Evolutionary conservation across 371 early-diverging fungal genomes (phyloP).

Genomic region (Thermomucor indicae-seudaticae): DNA sequence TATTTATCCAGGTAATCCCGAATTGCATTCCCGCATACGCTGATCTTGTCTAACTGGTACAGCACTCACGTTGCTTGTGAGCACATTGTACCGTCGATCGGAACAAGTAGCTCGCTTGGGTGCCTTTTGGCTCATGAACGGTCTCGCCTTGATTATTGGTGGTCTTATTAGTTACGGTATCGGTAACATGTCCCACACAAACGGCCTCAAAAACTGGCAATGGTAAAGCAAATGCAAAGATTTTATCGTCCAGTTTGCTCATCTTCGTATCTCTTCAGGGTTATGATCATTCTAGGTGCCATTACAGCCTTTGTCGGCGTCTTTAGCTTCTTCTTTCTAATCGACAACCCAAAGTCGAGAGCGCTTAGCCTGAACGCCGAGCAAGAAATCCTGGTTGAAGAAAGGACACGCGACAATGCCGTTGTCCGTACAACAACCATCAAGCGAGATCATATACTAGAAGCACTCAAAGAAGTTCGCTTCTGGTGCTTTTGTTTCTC

Average conservation of each 20-base stretch:
- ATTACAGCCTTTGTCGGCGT: slow-evolving; percentile 19
- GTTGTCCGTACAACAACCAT: slow-evolving; percentile 25
- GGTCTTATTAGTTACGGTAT: slow-evolving; percentile 62
- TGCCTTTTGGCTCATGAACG: slow-evolving; percentile 39
- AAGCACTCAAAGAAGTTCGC: slow-evolving; percentile 30
- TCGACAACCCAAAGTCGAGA: slow-evolving; percentile 29
- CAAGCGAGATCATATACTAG: slow-evolving; percentile 30
- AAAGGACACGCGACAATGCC: slow-evolving; percentile 32
- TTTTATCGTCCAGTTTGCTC: not conserved
- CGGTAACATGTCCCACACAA: slow-evolving; percentile 32
- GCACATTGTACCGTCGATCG: slow-evolving; percentile 21
- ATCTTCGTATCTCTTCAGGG: slow-evolving; percentile 15
- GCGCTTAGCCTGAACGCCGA: slow-evolving; percentile 27
- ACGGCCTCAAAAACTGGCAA: slow-evolving; percentile 49
- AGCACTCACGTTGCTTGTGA: slow-evolving; percentile 18
- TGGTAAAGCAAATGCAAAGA: slow-evolving; percentile 25
- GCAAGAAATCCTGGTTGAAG: slow-evolving; percentile 32
- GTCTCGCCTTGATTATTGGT: slow-evolving; percentile 51
- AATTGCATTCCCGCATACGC: slow-evolving; percentile 22
- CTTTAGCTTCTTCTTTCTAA: slow-evolving; percentile 27
- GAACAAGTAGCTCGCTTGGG: slow-evolving; percentile 34
- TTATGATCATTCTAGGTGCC: slow-evolving; percentile 35
- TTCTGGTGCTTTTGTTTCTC: slow-evolving; percentile 29
- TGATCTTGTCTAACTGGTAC: slow-evolving; percentile 14
- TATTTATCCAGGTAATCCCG: slow-evolving; percentile 14